Conservation (phyloP, 83 land plant genomes). For the Picea abies region DNA sequence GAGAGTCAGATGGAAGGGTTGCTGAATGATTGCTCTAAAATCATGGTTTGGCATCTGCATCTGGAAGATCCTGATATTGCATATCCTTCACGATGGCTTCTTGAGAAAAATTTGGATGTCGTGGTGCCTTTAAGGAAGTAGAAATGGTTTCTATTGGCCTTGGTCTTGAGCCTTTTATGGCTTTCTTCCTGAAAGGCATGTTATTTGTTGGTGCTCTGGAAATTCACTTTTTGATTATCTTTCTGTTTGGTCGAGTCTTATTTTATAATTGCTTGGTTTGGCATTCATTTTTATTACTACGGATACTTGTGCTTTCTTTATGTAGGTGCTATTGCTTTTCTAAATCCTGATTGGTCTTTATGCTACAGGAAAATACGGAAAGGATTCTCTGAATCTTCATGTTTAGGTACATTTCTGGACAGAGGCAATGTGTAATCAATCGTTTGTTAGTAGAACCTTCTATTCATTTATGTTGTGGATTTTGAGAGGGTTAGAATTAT, state of each 20-base stretch:
- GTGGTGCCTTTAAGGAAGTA: constrained; percentile 22
- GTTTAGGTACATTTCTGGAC: neutral
- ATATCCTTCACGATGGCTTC: constrained; percentile 75
- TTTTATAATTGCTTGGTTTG: neutral
- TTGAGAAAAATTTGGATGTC: constrained; percentile 46
- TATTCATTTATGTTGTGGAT: neutral
- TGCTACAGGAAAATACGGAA: neutral
- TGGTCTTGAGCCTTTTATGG: neutral
- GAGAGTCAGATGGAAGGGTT: constrained; percentile 92
- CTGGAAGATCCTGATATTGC: constrained; percentile 46
- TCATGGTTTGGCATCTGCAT: constrained; percentile 87
- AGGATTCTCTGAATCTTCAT: constrained; percentile 4
- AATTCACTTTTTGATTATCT: neutral
- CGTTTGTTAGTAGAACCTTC: constrained; percentile 2
- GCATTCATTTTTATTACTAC: neutral
- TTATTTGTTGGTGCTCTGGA: neutral
- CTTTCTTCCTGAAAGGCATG: constrained; percentile 13
- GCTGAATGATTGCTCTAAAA: constrained; percentile 55
- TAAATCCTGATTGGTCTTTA: constrained; percentile 1
- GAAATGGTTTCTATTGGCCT: neutral
- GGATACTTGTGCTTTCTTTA: neutral
- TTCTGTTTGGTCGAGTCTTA: neutral
- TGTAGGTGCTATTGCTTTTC: neutral
- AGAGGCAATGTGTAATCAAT: constrained; percentile 5
- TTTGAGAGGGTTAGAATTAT: neutral